phyloP scores from a whole-genome alignment of 2,329 filamentous ascomycete species.

The Sporothrix schenckii region DNA sequence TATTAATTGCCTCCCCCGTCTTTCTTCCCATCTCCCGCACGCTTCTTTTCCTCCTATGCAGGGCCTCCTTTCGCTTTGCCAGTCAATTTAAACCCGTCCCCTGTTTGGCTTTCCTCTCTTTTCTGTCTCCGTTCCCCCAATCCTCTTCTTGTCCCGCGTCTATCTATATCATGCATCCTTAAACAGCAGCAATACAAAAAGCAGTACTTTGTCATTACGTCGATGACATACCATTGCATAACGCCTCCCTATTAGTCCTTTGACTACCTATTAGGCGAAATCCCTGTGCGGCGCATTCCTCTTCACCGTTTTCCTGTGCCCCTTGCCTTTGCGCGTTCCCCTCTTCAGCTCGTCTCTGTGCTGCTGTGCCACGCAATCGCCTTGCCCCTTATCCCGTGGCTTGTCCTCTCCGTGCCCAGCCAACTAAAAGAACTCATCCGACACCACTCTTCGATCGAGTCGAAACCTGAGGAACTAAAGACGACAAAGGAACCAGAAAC shows the following conservation, averaged over 20 bases:
- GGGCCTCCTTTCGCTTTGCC: slow-evolving; percentile 15
- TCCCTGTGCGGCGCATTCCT: neutral
- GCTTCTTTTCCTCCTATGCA: slow-evolving; percentile 23
- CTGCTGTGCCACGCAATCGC: slow-evolving; percentile 26
- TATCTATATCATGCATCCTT: slow-evolving; percentile 24
- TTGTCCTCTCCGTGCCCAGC: slow-evolving; percentile 5
- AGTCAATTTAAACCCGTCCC: slow-evolving; percentile 22
- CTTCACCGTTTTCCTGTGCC: slow-evolving; percentile 18
- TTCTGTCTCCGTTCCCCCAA: neutral
- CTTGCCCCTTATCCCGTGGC: slow-evolving; percentile 2
- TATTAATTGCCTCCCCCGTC: neutral
- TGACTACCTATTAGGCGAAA: neutral
- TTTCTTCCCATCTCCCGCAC: slow-evolving; percentile 11
- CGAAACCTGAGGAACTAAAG: slow-evolving; percentile 20
- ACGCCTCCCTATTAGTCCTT: neutral
- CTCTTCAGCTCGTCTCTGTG: slow-evolving; percentile 15
- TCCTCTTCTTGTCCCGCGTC: slow-evolving; percentile 3
- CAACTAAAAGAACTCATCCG: neutral
- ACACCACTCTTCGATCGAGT: slow-evolving; percentile 10
- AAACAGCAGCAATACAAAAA: neutral
- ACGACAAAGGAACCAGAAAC: neutral
- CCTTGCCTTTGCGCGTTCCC: slow-evolving; percentile 1
- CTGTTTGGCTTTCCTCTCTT: slow-evolving; percentile 4
- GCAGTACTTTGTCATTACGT: neutral
- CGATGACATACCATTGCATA: slow-evolving; percentile 8